A percentile compares a stretch with the other conserved stretches of the same genome.
Evolutionary conservation across 2,329 filamentous ascomycete species (phyloP).

Genomic region (Penicillium olsonii): DNA sequence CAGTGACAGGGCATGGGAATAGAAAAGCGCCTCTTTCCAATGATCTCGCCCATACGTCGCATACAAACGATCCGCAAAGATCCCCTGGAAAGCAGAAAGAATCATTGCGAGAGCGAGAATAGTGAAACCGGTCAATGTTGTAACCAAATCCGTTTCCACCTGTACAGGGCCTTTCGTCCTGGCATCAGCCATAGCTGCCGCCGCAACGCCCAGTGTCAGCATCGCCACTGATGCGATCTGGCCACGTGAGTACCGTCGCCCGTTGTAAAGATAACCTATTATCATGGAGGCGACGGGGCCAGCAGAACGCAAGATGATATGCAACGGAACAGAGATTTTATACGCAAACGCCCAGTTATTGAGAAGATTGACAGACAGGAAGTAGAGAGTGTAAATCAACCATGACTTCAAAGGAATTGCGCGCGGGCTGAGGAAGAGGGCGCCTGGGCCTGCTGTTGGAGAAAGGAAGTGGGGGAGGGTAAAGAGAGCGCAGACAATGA

Average conservation of each 20-base stretch:
- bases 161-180: constrained; percentile 66
- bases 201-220: constrained; percentile 81
- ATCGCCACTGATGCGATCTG: constrained; percentile 81
- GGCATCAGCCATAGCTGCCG: constrained; percentile 87
- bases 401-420: constrained; percentile 82
- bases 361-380: constrained; percentile 90
- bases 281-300: constrained; percentile 94
- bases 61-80: constrained; percentile 93
- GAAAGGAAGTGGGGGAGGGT: constrained; percentile 78
- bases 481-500: constrained; percentile 76
- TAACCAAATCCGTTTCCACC: constrained; percentile 35
- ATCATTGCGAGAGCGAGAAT: constrained; percentile 87
- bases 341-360: constrained; percentile 99
- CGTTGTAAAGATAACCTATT: constrained; percentile 80
- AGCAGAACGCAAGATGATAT: constrained; percentile 93
- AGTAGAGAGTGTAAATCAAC: constrained; percentile 84
- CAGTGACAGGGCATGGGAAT: constrained; percentile 64
- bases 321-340: constrained; percentile 91
- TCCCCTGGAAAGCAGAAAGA: constrained; percentile 88
- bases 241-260: constrained; percentile 74
- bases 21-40: constrained; percentile 96
- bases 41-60: constrained; percentile 74
- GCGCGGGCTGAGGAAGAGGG: constrained; percentile 73
- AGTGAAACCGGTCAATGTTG: constrained; percentile 64
- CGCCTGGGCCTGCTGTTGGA: constrained; percentile 56